Conservation (phyloP, 2,329 filamentous ascomycete genomes). For the Dichotomopilus funicola region DNA sequence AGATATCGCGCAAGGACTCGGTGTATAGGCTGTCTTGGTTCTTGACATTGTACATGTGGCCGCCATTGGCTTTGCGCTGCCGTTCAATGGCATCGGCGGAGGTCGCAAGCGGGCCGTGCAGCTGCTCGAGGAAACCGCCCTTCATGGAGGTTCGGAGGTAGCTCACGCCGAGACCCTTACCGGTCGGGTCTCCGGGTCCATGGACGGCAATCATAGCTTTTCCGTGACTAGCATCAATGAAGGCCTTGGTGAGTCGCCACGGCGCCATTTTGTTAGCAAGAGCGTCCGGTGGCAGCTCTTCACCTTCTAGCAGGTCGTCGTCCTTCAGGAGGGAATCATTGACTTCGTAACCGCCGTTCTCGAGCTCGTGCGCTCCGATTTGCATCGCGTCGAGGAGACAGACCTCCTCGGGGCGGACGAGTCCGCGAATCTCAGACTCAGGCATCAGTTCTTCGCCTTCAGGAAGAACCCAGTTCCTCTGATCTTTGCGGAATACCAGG, state of each 20-base stretch:
- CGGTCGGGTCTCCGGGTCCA: slow-evolving; percentile 89
- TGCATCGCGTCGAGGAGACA: slow-evolving; percentile 96
- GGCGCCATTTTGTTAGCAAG: slow-evolving; percentile 86
- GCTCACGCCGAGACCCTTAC: slow-evolving; percentile 87
- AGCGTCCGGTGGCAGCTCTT: slow-evolving; percentile 60
- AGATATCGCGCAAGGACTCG: slow-evolving; percentile 83
- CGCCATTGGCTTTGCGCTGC: slow-evolving; percentile 80
- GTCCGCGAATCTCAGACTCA: slow-evolving; percentile 69
- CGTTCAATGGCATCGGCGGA: slow-evolving; percentile 81
- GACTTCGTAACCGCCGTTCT: slow-evolving; percentile 79
- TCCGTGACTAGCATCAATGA: slow-evolving; percentile 84
- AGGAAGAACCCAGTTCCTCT: slow-evolving; percentile 78
- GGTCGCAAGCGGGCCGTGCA: slow-evolving; percentile 57
- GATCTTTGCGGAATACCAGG: slow-evolving; percentile 79
- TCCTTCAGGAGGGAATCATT: slow-evolving; percentile 57
- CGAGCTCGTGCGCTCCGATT: slow-evolving; percentile 81
- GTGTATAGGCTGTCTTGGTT: slow-evolving; percentile 90
- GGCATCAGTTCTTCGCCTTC: slow-evolving; percentile 70
- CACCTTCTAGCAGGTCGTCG: slow-evolving; percentile 55
- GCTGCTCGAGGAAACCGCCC: slow-evolving; percentile 81
- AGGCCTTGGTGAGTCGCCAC: slow-evolving; percentile 96
- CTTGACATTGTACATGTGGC: slow-evolving; percentile 96
- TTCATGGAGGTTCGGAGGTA: slow-evolving; percentile 99
- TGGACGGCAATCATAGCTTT: slow-evolving; percentile 97
- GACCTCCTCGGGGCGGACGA: slow-evolving; percentile 94